Conservation (phyloP, 2,329 filamentous ascomycete species). For the Chrysoporthe cubensis region DNA sequence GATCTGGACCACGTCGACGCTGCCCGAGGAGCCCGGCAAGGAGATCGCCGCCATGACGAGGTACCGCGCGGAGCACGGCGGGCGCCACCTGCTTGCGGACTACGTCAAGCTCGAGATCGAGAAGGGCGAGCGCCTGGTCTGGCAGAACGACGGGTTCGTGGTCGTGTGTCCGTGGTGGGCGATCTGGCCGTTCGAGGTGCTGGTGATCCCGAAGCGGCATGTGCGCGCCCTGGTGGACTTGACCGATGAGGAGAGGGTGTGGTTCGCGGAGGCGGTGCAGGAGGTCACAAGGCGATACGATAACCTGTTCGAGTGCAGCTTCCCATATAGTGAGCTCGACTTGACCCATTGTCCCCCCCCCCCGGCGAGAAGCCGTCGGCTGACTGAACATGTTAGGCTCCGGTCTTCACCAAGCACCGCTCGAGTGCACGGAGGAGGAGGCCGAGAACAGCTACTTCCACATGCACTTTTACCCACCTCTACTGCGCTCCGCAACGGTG, state of each 20-base stretch:
- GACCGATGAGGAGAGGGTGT: slow-evolving; percentile 67
- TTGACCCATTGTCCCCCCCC: background rate
- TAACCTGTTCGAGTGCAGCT: slow-evolving; percentile 94
- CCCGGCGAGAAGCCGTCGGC: background rate
- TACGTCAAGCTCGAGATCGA: slow-evolving; percentile 82
- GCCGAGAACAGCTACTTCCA: slow-evolving; percentile 89
- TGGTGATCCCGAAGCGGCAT: slow-evolving; percentile 84
- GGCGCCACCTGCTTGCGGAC: slow-evolving; percentile 79
- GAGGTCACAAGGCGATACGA: slow-evolving; percentile 92
- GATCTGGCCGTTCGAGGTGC: slow-evolving; percentile 94
- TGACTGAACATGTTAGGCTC: slow-evolving; percentile 60
- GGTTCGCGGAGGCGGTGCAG: slow-evolving; percentile 82
- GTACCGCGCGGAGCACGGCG: slow-evolving; percentile 74
- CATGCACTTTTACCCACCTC: slow-evolving; percentile 95
- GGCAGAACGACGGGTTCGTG: slow-evolving; percentile 82
- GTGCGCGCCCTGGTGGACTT: slow-evolving; percentile 86
- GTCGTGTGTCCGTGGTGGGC: slow-evolving; percentile 98
- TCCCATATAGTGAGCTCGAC: slow-evolving; percentile 78
- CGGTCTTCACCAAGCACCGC: slow-evolving; percentile 91
- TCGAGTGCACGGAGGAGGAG: slow-evolving; percentile 80
- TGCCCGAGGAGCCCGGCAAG: slow-evolving; percentile 85
- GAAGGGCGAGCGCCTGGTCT: slow-evolving; percentile 85
- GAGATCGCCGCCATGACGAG: slow-evolving; percentile 79
- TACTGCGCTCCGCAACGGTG: slow-evolving; percentile 89
- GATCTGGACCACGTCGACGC: slow-evolving; percentile 88